Evolutionary conservation across 2,329 filamentous ascomycete genomes (phyloP).

Genomic region (Eutypa lata): DNA sequence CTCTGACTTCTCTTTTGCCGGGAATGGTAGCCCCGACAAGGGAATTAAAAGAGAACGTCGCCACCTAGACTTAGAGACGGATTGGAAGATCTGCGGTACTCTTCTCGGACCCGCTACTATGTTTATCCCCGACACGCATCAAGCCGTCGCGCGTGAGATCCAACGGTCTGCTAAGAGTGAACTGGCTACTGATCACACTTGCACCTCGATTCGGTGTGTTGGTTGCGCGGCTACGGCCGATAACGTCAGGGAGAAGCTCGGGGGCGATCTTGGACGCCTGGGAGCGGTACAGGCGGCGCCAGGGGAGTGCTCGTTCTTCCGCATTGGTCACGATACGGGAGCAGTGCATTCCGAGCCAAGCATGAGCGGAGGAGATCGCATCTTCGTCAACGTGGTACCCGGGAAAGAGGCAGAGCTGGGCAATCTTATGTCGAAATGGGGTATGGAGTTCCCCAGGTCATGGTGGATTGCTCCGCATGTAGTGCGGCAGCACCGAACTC

Average conservation of each 20-base stretch:
- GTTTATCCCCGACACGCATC: slow-evolving; percentile 34
- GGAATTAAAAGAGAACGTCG: too few species aligned
- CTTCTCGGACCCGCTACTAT: slow-evolving; percentile 44
- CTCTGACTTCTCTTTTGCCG: slow-evolving; percentile 3
- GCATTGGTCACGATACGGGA: slow-evolving; percentile 37
- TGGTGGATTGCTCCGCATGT: slow-evolving; percentile 26
- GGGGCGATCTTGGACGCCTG: slow-evolving; percentile 21
- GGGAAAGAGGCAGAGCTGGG: slow-evolving; percentile 32
- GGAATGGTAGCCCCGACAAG: too few species aligned
- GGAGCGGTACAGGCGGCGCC: slow-evolving; percentile 15
- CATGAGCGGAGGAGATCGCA: slow-evolving; percentile 28
- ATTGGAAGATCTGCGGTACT: slow-evolving; percentile 47
- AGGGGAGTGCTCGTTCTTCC: slow-evolving; percentile 39
- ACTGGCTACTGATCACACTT: slow-evolving; percentile 33
- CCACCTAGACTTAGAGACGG: slow-evolving; percentile 26
- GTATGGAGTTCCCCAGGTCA: slow-evolving; percentile 35
- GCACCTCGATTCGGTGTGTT: slow-evolving; percentile 39
- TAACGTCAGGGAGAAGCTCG: slow-evolving; percentile 33
- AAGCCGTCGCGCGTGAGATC: slow-evolving; percentile 28
- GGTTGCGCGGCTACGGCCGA: slow-evolving; percentile 41
- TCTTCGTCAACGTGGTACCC: slow-evolving; percentile 38
- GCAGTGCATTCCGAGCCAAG: slow-evolving; percentile 40
- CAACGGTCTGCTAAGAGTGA: slow-evolving; percentile 27
- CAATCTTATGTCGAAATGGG: slow-evolving; percentile 31
- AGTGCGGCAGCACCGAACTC: neutral